These are phyloP conservation scores for Ustilago tritici DNA, from an alignment of 1,284 basidiomycete species.

Conservation along the genomic window DNA sequence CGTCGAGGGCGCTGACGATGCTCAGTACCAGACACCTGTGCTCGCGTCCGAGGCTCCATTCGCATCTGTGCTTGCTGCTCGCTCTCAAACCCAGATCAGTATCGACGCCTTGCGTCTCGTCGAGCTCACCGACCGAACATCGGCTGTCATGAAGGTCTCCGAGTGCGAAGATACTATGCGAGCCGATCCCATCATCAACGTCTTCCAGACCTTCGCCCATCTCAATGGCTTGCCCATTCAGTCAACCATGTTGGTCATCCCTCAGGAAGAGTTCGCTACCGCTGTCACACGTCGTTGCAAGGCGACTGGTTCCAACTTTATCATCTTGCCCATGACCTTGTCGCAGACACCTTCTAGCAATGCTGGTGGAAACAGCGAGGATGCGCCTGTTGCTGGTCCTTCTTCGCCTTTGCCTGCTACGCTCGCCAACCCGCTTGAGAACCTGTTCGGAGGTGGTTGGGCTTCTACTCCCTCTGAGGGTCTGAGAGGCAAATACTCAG, in stretches of 20 bases:
- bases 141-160: conserved; percentile 84
- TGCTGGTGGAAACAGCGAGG: conserved; percentile 6
- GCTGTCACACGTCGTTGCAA: conserved; percentile 78
- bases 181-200: conserved; percentile 82
- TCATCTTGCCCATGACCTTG: conserved; percentile 83
- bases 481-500: conserved; percentile 63
- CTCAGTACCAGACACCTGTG: conserved; percentile 37
- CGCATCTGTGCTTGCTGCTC: conserved; percentile 22
- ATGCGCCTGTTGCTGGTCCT: conserved; percentile 19
- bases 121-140: conserved; percentile 86
- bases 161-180: conserved; percentile 77
- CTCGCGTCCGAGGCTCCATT: conserved; percentile 44
- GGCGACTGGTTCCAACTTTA: conserved; percentile 77
- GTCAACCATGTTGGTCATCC: conserved; percentile 76
- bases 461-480: conserved; percentile 16
- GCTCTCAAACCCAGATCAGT: conserved; percentile 44
- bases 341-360: conserved; percentile 15
- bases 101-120: conserved; percentile 62
- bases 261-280: conserved; percentile 78
- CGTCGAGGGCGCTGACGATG: conserved; percentile 36
- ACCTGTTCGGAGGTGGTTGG: conserved; percentile 55
- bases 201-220: conserved; percentile 84
- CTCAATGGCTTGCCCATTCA: conserved; percentile 79
- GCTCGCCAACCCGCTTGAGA: conserved; percentile 57
- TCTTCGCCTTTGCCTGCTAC: conserved; percentile 43